A percentile compares a stretch with the other conserved stretches of the same genome.
Evolutionary conservation across 2,329 filamentous ascomycete species (phyloP).

Genomic region (Didymella lethalis): DNA sequence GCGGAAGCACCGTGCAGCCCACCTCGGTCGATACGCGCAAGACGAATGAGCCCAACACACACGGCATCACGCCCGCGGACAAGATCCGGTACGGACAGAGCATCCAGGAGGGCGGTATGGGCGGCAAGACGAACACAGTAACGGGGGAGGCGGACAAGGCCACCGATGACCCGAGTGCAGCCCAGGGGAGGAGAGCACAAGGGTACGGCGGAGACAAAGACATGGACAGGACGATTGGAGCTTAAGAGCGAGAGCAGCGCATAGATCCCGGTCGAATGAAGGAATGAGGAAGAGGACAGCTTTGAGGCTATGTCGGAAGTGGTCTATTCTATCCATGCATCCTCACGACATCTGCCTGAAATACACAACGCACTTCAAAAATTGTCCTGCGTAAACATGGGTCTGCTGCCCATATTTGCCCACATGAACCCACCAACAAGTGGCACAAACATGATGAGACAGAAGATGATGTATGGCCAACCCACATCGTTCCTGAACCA

Average conservation of each 20-base stretch:
- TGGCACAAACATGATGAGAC: not conserved
- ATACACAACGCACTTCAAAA: not conserved
- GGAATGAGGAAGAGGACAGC: not conserved
- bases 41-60: slow-evolving; percentile 53
- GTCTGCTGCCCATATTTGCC: not conserved
- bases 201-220: slow-evolving; percentile 61
- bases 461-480: not conserved
- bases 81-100: slow-evolving; percentile 65
- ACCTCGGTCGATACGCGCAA: slow-evolving; percentile 34
- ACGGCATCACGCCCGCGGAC: slow-evolving; percentile 51
- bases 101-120: slow-evolving; percentile 64
- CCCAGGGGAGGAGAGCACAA: slow-evolving; percentile 58
- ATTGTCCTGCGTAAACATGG: not conserved
- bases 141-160: slow-evolving; percentile 49
- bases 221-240: slow-evolving; percentile 59
- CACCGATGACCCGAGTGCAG: slow-evolving; percentile 50
- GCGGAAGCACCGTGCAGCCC: slow-evolving; percentile 24
- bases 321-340: not conserved
- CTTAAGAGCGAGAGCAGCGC: not conserved
- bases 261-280: not conserved
- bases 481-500: not conserved
- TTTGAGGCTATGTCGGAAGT: not conserved
- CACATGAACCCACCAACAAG: not conserved
- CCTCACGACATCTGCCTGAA: not conserved
- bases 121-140: slow-evolving; percentile 58